phyloP scores from a whole-genome alignment of 2,329 filamentous ascomycete species.

The Onygenales sp. region DNA sequence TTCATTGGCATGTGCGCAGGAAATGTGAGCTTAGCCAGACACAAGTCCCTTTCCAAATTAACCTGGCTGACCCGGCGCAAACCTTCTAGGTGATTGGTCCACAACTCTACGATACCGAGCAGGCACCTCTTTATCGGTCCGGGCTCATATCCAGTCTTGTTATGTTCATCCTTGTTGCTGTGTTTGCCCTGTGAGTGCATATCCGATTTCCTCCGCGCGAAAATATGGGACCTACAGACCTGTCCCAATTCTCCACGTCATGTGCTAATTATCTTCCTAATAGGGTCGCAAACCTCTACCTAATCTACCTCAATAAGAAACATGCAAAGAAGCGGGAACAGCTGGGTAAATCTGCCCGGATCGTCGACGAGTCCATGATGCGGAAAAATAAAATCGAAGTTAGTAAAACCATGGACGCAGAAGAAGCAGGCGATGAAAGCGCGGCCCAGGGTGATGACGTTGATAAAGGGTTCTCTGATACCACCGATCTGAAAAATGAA shows the following conservation, averaged over 20 bases:
- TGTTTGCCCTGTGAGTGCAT: constrained; percentile 17
- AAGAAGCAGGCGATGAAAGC: not conserved
- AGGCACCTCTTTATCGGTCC: constrained; percentile 25
- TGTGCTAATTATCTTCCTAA: not conserved
- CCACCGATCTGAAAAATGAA: constrained; percentile 2
- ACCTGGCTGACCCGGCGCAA: not conserved
- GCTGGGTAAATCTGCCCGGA: constrained; percentile 20
- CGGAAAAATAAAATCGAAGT: constrained; percentile 12
- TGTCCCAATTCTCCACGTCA: too few species aligned
- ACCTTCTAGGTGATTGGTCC: constrained; percentile 19
- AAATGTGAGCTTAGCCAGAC: constrained; percentile 14
- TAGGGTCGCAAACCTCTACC: constrained; percentile 21
- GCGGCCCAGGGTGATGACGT: not conserved
- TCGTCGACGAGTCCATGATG: constrained; percentile 26
- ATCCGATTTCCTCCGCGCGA: too few species aligned
- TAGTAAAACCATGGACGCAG: not conserved
- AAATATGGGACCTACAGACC: not conserved
- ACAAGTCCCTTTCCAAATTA: not conserved
- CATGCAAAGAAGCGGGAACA: constrained; percentile 21
- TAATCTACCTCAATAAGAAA: constrained; percentile 21
- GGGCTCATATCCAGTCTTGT: constrained; percentile 25
- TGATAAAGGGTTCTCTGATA: constrained; percentile 1
- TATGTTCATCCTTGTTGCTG: constrained; percentile 24
- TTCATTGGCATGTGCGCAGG: constrained; percentile 29
- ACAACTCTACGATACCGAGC: constrained; percentile 23